Base-by-base conservation (phyloP, 148 eudicot genomes). In the Vaccinium myrtillus region DNA sequence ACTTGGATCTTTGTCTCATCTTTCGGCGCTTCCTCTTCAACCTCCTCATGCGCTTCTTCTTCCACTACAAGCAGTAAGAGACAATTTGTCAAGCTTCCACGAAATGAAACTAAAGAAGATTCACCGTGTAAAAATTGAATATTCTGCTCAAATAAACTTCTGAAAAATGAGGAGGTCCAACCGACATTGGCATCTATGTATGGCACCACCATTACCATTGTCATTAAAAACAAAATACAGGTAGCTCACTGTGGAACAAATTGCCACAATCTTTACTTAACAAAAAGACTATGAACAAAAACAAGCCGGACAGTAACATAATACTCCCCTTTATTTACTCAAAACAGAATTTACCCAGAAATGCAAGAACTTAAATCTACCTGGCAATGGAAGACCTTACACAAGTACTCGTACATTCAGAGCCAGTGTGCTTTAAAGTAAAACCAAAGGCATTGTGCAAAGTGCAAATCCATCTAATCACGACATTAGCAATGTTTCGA, bases 21-120 rank as follows among this genome's bases (percentile, higher is more conserved):
- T 85, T 85, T 85, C 87, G 84, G 27, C 87, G 87, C 81, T 85
- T 85, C 84, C 87, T 85, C 81, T 85, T 85, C 87, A 85, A 51
- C 77, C 87, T 85, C 87, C 87, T 85, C 87, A 85, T 85, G 30
- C 87, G 65, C 87, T 85, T 85, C 87, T 85, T 85, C 81, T 85
- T 85, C 87, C 87, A 85, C 87, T 85, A 30, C 23, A 75, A 23
- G 10, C 27, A 19, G 75, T 16, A 32, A 49, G 46, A 7, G 25
- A 59, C 16, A 13, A 74, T 12, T 55, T 30, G 74, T 69, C 18
- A 69, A 69, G 39, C 27, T 69, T 69, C 74, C 18, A 71, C 8
- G 6, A 71, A 3, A 49, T 58, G 11, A 16, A 77, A 27, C 61
- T 43, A 83, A 15, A 11, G 32, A 10, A 51, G 8, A 23, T 25